Evolutionary conservation across 495 filamentous ascomycete genomes (phyloP).

Genomic region (Pyrenula aspistea): DNA sequence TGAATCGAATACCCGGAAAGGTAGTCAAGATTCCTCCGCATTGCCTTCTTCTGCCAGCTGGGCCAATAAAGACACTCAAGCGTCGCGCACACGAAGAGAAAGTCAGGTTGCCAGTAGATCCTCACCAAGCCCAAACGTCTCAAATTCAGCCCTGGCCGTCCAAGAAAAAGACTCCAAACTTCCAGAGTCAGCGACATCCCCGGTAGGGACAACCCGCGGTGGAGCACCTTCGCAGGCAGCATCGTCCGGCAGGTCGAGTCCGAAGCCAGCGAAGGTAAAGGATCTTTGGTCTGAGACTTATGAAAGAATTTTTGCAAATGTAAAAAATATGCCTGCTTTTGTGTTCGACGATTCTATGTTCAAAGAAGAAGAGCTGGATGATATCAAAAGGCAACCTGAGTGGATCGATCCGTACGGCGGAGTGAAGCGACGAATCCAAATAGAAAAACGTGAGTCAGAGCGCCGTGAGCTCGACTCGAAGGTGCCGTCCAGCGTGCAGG

Average conservation of each 20-base stretch:
- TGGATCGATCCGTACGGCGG: slow-evolving; percentile 73
- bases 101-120: slow-evolving; percentile 71
- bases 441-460: slow-evolving; percentile 48
- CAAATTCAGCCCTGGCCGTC: slow-evolving; percentile 42
- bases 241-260: slow-evolving; percentile 3
- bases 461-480: slow-evolving; percentile 47
- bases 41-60: slow-evolving; percentile 88
- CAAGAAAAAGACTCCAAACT: slow-evolving; percentile 23
- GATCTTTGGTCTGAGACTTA: no score
- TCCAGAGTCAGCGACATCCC: slow-evolving; percentile 19
- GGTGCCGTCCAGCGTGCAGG: slow-evolving; percentile 23
- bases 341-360: slow-evolving; percentile 40
- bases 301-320: no score
- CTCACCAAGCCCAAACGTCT: slow-evolving; percentile 66
- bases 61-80: slow-evolving; percentile 65
- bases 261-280: slow-evolving; percentile 10
- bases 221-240: slow-evolving; percentile 4
- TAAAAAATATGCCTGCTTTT: no score
- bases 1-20: slow-evolving; percentile 45
- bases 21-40: slow-evolving; percentile 64
- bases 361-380: slow-evolving; percentile 38
- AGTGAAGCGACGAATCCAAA: slow-evolving; percentile 58
- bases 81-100: slow-evolving; percentile 53
- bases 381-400: slow-evolving; percentile 55
- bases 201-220: slow-evolving; percentile 5